Conservation (phyloP, 768 basidiomycete species). For the Rhodotorula taiwanensis region DNA sequence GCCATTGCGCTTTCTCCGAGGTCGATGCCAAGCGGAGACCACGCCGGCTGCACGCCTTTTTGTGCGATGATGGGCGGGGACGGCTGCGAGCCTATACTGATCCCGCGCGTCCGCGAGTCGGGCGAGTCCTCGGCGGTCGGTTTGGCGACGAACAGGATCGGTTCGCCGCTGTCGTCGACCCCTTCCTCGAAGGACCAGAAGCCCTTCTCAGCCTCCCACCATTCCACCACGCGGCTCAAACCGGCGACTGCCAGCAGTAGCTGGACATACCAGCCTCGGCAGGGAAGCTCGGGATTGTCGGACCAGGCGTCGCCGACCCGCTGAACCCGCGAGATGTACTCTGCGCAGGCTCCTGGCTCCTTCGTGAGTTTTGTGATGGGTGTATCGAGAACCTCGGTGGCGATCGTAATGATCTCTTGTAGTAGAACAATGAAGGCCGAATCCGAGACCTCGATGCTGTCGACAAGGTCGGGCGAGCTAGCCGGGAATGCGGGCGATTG, state of each 20-base stretch:
- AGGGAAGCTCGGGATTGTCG: conserved; percentile 95
- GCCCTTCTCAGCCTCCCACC: conserved; percentile 92
- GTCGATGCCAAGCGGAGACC: conserved; percentile 38
- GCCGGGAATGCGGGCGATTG: conserved; percentile 20
- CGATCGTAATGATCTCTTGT: conserved; percentile 69
- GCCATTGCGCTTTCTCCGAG: conserved; percentile 21
- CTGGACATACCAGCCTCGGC: conserved; percentile 96
- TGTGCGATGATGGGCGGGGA: not conserved
- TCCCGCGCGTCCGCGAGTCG: conserved; percentile 57
- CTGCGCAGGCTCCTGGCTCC: conserved; percentile 73
- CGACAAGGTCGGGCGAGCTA: not conserved
- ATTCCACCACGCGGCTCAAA: conserved; percentile 91
- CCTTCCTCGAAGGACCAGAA: conserved; percentile 89
- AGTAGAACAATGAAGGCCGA: conserved; percentile 36
- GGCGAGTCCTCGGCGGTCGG: conserved; percentile 62
- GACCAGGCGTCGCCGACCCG: conserved; percentile 92
- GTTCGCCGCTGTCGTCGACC: conserved; percentile 74
- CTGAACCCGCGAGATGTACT: conserved; percentile 83
- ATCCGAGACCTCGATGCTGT: conserved; percentile 13
- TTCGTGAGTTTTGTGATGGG: conserved; percentile 76
- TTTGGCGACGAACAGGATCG: conserved; percentile 86
- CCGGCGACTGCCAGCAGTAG: conserved; percentile 91
- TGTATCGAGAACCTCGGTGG: conserved; percentile 89
- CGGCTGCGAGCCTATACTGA: conserved; percentile 40
- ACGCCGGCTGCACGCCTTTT: not conserved